These are phyloP conservation scores for Zygnema cylindricum DNA, from an alignment of 139 green algal species.

Conservation along the genomic window DNA sequence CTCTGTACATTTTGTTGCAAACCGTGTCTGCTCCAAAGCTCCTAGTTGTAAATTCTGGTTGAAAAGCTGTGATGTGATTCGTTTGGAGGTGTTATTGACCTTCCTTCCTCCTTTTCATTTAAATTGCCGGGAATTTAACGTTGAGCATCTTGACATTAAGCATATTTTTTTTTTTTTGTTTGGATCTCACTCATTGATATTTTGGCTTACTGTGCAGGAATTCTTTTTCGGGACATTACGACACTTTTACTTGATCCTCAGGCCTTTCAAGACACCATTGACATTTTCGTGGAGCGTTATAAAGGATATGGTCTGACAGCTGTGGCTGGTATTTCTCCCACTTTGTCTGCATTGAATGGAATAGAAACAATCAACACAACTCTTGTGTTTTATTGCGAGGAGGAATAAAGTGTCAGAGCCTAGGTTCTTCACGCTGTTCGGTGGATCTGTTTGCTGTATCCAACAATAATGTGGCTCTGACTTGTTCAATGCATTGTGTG, in stretches of 20 bases:
- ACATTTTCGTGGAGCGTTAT: slow-evolving; percentile 62
- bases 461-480: too few species aligned
- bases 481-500: too few species aligned
- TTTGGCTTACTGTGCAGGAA: slow-evolving; percentile 69
- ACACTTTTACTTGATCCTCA: slow-evolving; percentile 87
- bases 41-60: not conserved
- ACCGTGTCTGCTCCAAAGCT: not conserved
- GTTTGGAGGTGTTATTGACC: not conserved
- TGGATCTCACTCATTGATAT: not conserved
- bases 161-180: not conserved
- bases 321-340: slow-evolving; percentile 55
- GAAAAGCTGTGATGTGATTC: not conserved
- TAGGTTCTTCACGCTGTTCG: too few species aligned
- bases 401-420: too few species aligned
- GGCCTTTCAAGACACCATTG: slow-evolving; percentile 63
- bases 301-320: slow-evolving; percentile 29
- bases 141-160: not conserved
- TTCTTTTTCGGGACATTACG: slow-evolving; percentile 96
- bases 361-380: too few species aligned
- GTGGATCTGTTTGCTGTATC: too few species aligned
- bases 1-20: too few species aligned
- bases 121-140: not conserved
- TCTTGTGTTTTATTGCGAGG: too few species aligned
- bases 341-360: too few species aligned
- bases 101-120: not conserved